phyloP scores from a whole-genome alignment of 805 yeast species.

The Isabelozyma gotoi region DNA sequence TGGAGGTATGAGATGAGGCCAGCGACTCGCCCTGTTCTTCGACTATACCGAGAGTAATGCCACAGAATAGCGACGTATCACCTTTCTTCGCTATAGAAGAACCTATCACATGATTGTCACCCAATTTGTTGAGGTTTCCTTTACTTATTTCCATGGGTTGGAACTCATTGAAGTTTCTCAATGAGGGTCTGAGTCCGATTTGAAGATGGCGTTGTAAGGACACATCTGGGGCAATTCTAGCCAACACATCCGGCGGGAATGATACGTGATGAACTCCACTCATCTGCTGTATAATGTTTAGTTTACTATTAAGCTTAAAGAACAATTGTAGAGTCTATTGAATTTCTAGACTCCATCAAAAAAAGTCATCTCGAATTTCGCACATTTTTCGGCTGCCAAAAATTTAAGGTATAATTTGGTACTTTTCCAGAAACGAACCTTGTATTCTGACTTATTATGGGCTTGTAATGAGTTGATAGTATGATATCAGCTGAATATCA shows the following conservation, averaged over 20 bases:
- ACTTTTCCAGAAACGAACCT: too few species aligned
- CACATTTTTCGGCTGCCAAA: neutral
- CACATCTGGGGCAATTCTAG: conserved; percentile 81
- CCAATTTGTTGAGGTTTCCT: conserved; percentile 37
- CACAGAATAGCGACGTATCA: conserved; percentile 69
- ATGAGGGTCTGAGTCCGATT: conserved; percentile 72
- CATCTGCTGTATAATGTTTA: too few species aligned
- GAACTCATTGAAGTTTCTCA: conserved; percentile 72
- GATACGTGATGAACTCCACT: conserved; percentile 30
- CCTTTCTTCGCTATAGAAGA: conserved; percentile 72
- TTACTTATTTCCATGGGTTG: conserved; percentile 49
- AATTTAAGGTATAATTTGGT: neutral
- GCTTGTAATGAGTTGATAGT: too few species aligned
- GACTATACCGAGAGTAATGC: conserved; percentile 64
- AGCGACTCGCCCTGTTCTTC: conserved; percentile 41
- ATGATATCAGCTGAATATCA: too few species aligned
- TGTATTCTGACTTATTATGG: too few species aligned
- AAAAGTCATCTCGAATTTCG: neutral
- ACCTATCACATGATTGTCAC: conserved; percentile 47
- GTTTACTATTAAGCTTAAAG: too few species aligned
- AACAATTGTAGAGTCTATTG: too few species aligned
- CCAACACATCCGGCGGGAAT: conserved; percentile 80
- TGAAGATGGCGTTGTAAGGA: conserved; percentile 78
- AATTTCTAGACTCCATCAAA: neutral
- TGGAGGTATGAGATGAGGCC: conserved; percentile 20